phyloP scores from a whole-genome alignment of 2,329 filamentous ascomycete species.

The Alternaria panax region DNA sequence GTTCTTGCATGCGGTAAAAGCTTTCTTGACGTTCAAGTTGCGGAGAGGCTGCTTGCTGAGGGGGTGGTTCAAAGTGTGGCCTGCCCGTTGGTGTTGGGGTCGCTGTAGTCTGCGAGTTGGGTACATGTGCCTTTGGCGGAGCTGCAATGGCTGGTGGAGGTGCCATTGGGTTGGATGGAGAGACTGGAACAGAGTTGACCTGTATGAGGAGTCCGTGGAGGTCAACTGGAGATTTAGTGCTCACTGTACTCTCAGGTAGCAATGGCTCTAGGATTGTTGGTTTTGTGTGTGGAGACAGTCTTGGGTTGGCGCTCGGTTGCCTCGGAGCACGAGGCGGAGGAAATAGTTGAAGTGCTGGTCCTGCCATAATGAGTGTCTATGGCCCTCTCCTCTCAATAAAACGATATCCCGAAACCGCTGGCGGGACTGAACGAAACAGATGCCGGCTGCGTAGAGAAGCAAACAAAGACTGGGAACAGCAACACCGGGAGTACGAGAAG shows the following conservation, averaged over 20 bases:
- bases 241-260: constrained; percentile 42
- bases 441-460: constrained; percentile 19
- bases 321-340: constrained; percentile 46
- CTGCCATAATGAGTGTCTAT: constrained; percentile 39
- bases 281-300: constrained; percentile 34
- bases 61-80: constrained; percentile 33
- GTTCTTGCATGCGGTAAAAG: constrained; percentile 29
- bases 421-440: constrained; percentile 19
- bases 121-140: constrained; percentile 40
- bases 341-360: constrained; percentile 48
- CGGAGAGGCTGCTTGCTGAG: constrained; percentile 33
- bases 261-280: constrained; percentile 40
- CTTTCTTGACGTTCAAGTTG: constrained; percentile 24
- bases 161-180: constrained; percentile 38
- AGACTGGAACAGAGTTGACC: constrained; percentile 49
- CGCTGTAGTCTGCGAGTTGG: constrained; percentile 25
- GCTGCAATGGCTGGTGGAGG: constrained; percentile 30
- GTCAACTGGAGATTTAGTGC: constrained; percentile 40
- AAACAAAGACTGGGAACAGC: constrained; percentile 20
- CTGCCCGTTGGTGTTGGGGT: constrained; percentile 33
- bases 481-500: constrained; percentile 27
- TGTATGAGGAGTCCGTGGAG: constrained; percentile 52
- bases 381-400: constrained; percentile 23
- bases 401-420: constrained; percentile 27
- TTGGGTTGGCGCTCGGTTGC: constrained; percentile 44